Base-by-base conservation (phyloP, 345 rosid species). In the Aquilaria yunnanensis region DNA sequence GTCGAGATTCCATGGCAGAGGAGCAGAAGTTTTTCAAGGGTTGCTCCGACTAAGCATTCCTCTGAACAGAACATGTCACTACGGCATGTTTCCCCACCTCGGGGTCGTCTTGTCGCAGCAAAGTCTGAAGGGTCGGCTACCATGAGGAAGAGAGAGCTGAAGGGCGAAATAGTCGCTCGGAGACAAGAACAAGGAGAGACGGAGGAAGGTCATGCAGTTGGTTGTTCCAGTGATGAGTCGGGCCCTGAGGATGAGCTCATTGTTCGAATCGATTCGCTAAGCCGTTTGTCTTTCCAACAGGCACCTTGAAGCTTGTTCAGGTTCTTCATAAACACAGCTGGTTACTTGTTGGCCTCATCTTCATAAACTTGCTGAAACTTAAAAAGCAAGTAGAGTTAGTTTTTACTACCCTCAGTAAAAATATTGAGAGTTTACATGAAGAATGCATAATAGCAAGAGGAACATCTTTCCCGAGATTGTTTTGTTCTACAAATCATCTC, bases 241-340 rank as follows among this genome's bases (percentile, higher is more conserved):
- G 72, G 68, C 30, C 68, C 65, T 4, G 86, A 81, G 58, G 88
- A 87, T 32, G 96, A 84, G 61, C 61, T 75, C 45, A 60, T 84
- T 0, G 83, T 84, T 53, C 75, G 85, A 60, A 84, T 90, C 1
- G 93, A 90, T 81, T 88, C 97, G 0, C 96, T 91, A 0, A 90
- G 89, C 69, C 67, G 59, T 29, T 82, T 90, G 41, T 81, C 87
- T 47, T 85, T 85, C 68, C 79, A 50, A 12, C 77, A 72, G 9
- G 74, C 69, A 59, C 54, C 81, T 13, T 75, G 67, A 72, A 55
- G 47, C 31, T 56, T 45, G 30, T 56, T 57, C 9, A 10, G n/a
- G 10, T 14, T 37, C 43, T 37, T 37, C 43, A 5, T 5, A 37
- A 37, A 37, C 43, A 37, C 7, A 37, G 43, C 5, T 55, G 5